A percentile compares a stretch with the other conserved stretches of the same genome.
These are phyloP conservation scores for Aspergillus transmontanensis DNA, from an alignment of 2,329 filamentous ascomycete species.

Conservation along the genomic window DNA sequence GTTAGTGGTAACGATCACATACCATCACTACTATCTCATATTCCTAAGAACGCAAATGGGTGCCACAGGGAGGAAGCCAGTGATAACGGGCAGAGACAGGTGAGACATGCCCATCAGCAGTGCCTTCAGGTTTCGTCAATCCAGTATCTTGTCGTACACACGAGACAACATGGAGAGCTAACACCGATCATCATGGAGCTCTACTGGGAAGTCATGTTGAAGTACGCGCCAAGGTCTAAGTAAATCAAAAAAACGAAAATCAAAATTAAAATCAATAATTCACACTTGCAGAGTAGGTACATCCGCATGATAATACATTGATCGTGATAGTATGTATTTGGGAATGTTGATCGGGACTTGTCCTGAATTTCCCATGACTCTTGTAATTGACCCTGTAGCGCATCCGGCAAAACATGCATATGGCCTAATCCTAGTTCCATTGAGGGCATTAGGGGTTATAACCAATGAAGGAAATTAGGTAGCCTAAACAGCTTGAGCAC, in stretches of 20 bases:
- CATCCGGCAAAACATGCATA: neutral
- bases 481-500: no score
- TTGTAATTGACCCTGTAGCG: neutral
- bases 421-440: neutral
- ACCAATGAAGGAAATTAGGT: no score
- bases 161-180: neutral
- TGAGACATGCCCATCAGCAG: no score
- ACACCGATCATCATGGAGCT: neutral
- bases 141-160: neutral
- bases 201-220: neutral
- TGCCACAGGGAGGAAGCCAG: neutral
- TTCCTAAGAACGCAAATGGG: neutral
- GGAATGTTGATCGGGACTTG: no score
- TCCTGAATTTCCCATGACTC: neutral
- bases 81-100: neutral
- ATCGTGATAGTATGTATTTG: no score
- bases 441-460: neutral
- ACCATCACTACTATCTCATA: neutral
- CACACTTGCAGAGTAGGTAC: neutral
- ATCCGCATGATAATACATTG: no score
- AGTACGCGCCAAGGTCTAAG: no score
- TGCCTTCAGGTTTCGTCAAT: rapidly evolving
- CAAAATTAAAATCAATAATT: neutral
- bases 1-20: neutral
- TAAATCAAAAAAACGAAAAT: no score